These are phyloP conservation scores for Ceratocystis albifundus DNA, from an alignment of 2,329 filamentous ascomycete species.

Conservation along the genomic window DNA sequence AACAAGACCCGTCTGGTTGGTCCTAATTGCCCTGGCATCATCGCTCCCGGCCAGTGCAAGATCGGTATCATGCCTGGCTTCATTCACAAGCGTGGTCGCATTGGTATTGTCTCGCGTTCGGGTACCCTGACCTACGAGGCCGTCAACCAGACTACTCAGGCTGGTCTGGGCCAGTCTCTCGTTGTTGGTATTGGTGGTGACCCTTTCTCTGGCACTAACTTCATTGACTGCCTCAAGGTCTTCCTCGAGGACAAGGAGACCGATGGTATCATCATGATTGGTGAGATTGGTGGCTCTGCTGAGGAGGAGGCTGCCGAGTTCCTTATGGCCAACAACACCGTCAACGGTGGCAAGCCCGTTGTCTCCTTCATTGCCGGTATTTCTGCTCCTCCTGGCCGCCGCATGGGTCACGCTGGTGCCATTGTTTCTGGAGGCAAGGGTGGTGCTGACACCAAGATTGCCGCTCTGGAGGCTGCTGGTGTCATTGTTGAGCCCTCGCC, in stretches of 20 bases:
- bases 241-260: constrained; percentile 95
- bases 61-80: constrained; percentile 99
- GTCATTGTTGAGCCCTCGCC: constrained; percentile 95
- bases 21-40: constrained; percentile 97
- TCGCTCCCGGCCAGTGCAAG: constrained; percentile 92
- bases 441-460: constrained; percentile 96
- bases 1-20: constrained; percentile 92
- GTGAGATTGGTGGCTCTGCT: constrained; percentile 92
- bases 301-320: constrained; percentile 98
- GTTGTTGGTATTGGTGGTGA: constrained; percentile 98
- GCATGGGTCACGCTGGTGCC: constrained; percentile 98
- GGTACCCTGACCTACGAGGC: constrained; percentile 98
- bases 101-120: constrained; percentile 96
- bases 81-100: constrained; percentile 98
- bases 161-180: constrained; percentile 91
- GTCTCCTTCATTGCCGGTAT: constrained; percentile 98
- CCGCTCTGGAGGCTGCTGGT: constrained; percentile 81
- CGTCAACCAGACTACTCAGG: constrained; percentile 97
- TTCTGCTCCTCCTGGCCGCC: constrained; percentile 85
- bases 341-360: constrained; percentile 77
- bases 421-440: constrained; percentile 97
- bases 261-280: constrained; percentile 99
- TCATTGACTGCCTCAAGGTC: constrained; percentile 97
- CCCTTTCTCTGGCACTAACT: constrained; percentile 98
- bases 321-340: constrained; percentile 80